Percentiles rank a stretch among this genome's conserved stretches.
These are phyloP conservation scores for Peronospora destructor DNA, from an alignment of 352 stramenopile genomes.

Conservation along the genomic window DNA sequence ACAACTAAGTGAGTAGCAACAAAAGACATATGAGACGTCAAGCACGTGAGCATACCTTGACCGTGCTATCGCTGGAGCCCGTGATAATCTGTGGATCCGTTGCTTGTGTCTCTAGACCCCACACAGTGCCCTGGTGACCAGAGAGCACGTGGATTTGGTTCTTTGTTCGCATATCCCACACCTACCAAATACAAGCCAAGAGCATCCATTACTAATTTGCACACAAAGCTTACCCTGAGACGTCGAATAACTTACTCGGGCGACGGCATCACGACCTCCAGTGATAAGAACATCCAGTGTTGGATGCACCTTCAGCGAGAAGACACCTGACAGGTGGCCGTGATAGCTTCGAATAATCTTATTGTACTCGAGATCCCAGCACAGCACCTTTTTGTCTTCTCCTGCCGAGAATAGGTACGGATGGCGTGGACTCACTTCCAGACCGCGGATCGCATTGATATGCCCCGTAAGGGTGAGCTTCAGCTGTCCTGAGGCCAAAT, in stretches of 20 bases:
- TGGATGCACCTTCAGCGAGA: constrained; percentile 95
- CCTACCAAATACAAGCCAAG: constrained; percentile 26
- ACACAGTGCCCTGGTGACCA: constrained; percentile 97
- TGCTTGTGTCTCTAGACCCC: constrained; percentile 90
- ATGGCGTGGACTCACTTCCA: constrained; percentile 93
- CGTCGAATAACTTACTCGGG: constrained; percentile 39
- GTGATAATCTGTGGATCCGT: constrained; percentile 95
- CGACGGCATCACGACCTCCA: constrained; percentile 88
- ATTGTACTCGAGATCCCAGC: constrained; percentile 99
- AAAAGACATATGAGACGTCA: not conserved
- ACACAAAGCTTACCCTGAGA: constrained; percentile 47
- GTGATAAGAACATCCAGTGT: constrained; percentile 98
- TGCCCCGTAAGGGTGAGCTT: constrained; percentile 98
- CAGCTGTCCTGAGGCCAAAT: constrained; percentile 94
- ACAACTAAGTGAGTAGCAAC: constrained; percentile 1
- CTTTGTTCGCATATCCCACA: constrained; percentile 99
- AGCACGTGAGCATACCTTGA: constrained; percentile 63
- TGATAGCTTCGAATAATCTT: constrained; percentile 99
- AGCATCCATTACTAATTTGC: constrained; percentile 5
- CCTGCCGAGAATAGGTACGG: constrained; percentile 97
- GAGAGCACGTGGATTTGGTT: constrained; percentile 94
- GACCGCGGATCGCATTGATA: constrained; percentile 95
- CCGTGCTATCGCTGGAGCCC: constrained; percentile 89
- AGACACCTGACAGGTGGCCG: constrained; percentile 98
- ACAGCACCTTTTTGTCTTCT: constrained; percentile 99